Evolutionary conservation across 1,139 yeast genomes (phyloP).

Genomic region (Yamadazyma pseudoaaseri): DNA sequence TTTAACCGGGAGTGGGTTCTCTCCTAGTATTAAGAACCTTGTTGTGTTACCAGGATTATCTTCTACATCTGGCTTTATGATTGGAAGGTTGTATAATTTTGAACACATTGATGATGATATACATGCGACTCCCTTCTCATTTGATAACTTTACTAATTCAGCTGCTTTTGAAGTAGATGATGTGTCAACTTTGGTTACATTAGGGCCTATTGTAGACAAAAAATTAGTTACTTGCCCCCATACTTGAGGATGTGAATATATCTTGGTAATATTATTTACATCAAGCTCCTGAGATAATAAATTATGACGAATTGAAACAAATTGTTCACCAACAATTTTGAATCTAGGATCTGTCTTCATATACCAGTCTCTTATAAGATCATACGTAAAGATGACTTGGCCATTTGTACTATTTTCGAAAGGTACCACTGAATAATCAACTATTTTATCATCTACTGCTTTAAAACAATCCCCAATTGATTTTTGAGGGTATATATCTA

Average conservation of each 20-base stretch:
- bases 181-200: conserved; percentile 57
- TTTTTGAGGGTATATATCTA: conserved; percentile 43
- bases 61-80: conserved; percentile 58
- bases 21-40: conserved; percentile 69
- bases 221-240: conserved; percentile 87
- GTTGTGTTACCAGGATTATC: conserved; percentile 79
- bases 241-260: conserved; percentile 95
- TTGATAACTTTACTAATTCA: conserved; percentile 49
- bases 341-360: conserved; percentile 29
- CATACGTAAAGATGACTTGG: conserved; percentile 83
- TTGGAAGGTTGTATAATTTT: conserved; percentile 56
- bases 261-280: conserved; percentile 45
- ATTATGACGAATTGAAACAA: conserved; percentile 80
- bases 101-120: conserved; percentile 61
- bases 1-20: conserved; percentile 13
- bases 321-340: conserved; percentile 71
- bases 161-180: conserved; percentile 87
- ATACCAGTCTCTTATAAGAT: conserved; percentile 70
- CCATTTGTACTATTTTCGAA: conserved; percentile 95
- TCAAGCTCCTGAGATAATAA: conserved; percentile 49
- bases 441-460: conserved; percentile 41
- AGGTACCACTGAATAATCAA: conserved; percentile 82
- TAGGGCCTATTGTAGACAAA: conserved; percentile 36
- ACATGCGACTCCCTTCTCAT: conserved; percentile 42
- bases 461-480: conserved; percentile 67